Evolutionary conservation across 495 filamentous ascomycete species (phyloP), one percentile per base, ranked within the genome.

Genomic region (Amniculicola lignicola): DNA sequence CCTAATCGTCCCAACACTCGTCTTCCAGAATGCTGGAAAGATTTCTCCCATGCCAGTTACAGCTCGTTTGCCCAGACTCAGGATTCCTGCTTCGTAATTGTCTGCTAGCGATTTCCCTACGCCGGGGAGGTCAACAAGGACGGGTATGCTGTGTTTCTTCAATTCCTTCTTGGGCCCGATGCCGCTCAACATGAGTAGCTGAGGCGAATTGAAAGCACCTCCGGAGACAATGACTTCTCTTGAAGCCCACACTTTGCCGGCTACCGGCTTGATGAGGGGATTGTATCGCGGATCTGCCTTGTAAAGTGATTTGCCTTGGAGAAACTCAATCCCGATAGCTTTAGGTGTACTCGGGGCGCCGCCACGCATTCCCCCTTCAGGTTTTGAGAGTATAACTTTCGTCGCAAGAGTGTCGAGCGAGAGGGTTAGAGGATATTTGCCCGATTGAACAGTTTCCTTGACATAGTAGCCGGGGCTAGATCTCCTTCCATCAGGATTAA

Each of bases 321-420:
- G 76, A 64, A 80, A 87, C 41, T 83, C 77, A 28, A 88, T 75
- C 25, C 84, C 84, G 0, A 72, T 77, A 7, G 85, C 84, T n/a
- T 69, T 70, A 0, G 82, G 79, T 6, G 69, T 71, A 1, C 12
- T 37, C 3, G 59, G 67, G 2, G 64, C 47, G n/a, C n/a, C n/a
- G n/a, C n/a, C n/a, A n/a, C n/a, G n/a, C n/a, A n/a, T n/a, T n/a
- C n/a, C n/a, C n/a, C n/a, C n/a, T n/a, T n/a, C n/a, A n/a, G n/a
- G n/a, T 19, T 72, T 73, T 49, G 80, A 73, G 51, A 86, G 84
- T 28, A 63, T 60, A 29, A 87, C 67, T 59, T 79, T 82, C 12
- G 84, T 87, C 15, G 77, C 84, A 46, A 83, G 72, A 37, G 75
- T 77, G 60, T 85, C 78, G 1, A 79, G 73, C 7, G 75, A 73